Base-by-base conservation (phyloP, 495 filamentous ascomycete genomes). In the Xylaria nigripes region DNA sequence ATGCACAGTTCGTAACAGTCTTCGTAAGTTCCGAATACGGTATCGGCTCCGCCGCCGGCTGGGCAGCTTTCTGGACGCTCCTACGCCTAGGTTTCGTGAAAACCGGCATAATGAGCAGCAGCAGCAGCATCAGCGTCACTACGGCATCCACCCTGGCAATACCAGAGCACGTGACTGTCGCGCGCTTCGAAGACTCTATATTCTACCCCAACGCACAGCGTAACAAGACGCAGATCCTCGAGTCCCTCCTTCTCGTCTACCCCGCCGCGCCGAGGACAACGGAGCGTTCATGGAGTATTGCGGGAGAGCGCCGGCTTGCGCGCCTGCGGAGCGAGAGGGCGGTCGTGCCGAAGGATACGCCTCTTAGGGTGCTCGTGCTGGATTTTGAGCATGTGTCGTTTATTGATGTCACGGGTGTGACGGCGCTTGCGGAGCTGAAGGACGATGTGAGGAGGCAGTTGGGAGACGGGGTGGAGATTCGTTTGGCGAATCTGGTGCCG, bases 151-250 rank as follows among this genome's bases (percentile, higher is more conserved):
- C n/a, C 2, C 58, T 63, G 1, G 48, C 45, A 0, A 57, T 70
- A 22, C 68, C 71, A 0, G 53, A 67, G 3, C 74, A 75, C 51
- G 68, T 68, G 25, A 65, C 64, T 10, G 56, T 77, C 13, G 70
- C 76, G 50, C 62, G 55, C 7, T 72, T 77, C 63, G 56, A 59
- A 23, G 72, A 75, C 32, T 67, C 68, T 8, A 44, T 76, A 34
- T 75, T 76, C 64, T 78, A 74, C 57, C 70, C 70, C 27, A 80
- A 78, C 57, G 73, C 75, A 15, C 72, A 73, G 55, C 65, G 68
- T n/a, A 59, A 63, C 42, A 77, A 73, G 52, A 58, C 61, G 0
- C 19, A 58, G 3, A 60, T 72, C 15, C 55, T 76, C 13, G 75
- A 78, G 30, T 64, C 66, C 6, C 63, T 78, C 18, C 71, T 78